A percentile compares a stretch with the other conserved stretches of the same genome.
These are phyloP conservation scores for Falciphora oryzae DNA, from an alignment of 2,329 filamentous ascomycete species.

Conservation along the genomic window DNA sequence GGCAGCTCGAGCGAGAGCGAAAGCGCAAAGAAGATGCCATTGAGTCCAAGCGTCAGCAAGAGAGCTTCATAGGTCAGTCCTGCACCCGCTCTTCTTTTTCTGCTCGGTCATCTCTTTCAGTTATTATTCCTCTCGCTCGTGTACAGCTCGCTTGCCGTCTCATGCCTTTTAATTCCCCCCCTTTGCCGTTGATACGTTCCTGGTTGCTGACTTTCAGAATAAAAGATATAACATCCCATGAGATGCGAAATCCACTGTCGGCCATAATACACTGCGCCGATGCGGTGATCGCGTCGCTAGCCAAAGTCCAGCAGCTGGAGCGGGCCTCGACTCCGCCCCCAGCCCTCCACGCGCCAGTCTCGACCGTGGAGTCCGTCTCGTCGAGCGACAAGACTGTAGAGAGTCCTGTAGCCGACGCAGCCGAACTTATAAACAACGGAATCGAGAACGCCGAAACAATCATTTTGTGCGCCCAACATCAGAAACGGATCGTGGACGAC, in stretches of 20 bases:
- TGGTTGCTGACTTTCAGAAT: not conserved
- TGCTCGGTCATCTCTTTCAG: too few species aligned
- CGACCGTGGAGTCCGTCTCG: not conserved
- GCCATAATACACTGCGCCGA: slow-evolving; percentile 72
- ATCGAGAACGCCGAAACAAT: slow-evolving; percentile 75
- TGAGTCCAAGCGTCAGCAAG: slow-evolving; percentile 61
- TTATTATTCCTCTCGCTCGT: too few species aligned
- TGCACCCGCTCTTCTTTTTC: not conserved
- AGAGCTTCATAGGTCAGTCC: slow-evolving; percentile 65
- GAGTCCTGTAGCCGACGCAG: not conserved
- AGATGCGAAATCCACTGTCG: slow-evolving; percentile 68
- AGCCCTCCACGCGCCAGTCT: not conserved
- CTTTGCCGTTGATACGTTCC: not conserved
- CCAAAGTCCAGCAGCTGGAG: slow-evolving; percentile 20
- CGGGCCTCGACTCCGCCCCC: not conserved
- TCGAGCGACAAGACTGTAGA: not conserved
- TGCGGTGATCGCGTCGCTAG: slow-evolving; percentile 52
- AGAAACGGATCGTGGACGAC: slow-evolving; percentile 74
- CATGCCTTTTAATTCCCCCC: too few species aligned
- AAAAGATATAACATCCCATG: slow-evolving; percentile 55
- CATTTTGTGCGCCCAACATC: slow-evolving; percentile 70
- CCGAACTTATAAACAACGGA: slow-evolving; percentile 49
- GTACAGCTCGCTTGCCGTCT: too few species aligned
- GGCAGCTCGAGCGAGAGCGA: slow-evolving; percentile 45
- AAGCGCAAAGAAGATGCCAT: slow-evolving; percentile 49